Evolutionary conservation across 768 basidiomycete genomes (phyloP).

Genomic region (Tricholoma sp.): DNA sequence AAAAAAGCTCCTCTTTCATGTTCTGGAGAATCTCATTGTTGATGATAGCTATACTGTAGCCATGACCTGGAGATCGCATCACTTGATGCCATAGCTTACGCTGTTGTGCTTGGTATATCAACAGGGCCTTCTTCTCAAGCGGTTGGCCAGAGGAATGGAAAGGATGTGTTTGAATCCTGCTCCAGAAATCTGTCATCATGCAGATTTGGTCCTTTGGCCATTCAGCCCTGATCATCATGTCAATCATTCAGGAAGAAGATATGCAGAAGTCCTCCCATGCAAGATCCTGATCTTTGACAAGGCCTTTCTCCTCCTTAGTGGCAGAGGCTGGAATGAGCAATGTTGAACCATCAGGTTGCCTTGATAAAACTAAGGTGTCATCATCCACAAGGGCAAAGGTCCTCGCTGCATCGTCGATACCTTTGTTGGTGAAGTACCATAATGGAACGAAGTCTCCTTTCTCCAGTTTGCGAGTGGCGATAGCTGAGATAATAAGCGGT

Average conservation of each 20-base stretch:
- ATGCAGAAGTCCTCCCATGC: slow-evolving; percentile 11
- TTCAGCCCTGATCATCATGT: neutral
- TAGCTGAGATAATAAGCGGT: no score
- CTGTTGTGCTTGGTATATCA: slow-evolving; percentile 14
- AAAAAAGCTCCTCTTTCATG: neutral
- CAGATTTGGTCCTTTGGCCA: slow-evolving; percentile 3
- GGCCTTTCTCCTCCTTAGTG: neutral
- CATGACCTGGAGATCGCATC: neutral
- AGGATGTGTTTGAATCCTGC: slow-evolving; percentile 2
- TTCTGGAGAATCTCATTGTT: neutral
- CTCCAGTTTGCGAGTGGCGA: no score
- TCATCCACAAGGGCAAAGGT: no score
- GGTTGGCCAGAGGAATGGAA: slow-evolving; percentile 3
- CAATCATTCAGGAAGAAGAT: slow-evolving; percentile 8
- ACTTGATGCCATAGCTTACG: slow-evolving; percentile 7
- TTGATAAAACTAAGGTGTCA: no score
- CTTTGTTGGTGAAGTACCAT: no score
- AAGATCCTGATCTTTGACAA: neutral
- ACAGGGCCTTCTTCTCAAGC: slow-evolving; percentile 6
- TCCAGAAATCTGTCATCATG: slow-evolving; percentile 13
- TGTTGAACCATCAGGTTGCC: no score
- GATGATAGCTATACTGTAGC: slow-evolving; percentile 6
- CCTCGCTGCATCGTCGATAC: no score
- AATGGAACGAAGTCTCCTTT: no score
- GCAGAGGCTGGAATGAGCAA: neutral